These are phyloP conservation scores for Diophrys appendiculata DNA, from an alignment of 73 alveolate species.

Conservation along the genomic window DNA sequence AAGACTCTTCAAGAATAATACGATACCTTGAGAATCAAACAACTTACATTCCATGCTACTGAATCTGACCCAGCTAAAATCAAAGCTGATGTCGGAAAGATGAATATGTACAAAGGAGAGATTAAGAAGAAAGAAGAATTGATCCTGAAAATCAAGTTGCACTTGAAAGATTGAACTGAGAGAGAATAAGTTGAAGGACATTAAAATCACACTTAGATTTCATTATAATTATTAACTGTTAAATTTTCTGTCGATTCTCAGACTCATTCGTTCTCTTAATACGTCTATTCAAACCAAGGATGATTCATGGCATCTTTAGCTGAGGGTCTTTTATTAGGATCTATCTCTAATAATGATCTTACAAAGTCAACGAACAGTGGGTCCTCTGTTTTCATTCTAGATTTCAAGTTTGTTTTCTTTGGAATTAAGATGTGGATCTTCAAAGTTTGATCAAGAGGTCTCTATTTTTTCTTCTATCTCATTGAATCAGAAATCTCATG, in stretches of 20 bases:
- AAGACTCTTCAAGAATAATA: conserved; percentile 8
- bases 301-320: conserved; percentile 94
- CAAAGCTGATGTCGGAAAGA: conserved; percentile 8
- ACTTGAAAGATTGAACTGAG: no score
- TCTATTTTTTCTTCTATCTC: conserved; percentile 56
- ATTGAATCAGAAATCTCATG: conserved; percentile 28
- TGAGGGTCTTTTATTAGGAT: conserved; percentile 81
- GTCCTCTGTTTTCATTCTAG: conserved; percentile 78
- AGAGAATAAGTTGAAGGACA: no score
- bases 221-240: no score
- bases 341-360: conserved; percentile 85
- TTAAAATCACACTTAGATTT: no score
- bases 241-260: neutral
- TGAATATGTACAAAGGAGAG: conserved; percentile 1
- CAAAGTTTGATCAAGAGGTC: conserved; percentile 45
- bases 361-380: conserved; percentile 81
- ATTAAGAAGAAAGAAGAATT: conserved; percentile 16
- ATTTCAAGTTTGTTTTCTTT: conserved; percentile 81
- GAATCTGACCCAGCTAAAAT: conserved; percentile 27
- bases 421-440: conserved; percentile 87
- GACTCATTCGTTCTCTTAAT: neutral
- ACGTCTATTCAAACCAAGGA: conserved; percentile 70
- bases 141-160: conserved; percentile 7
- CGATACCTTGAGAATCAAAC: conserved; percentile 11
- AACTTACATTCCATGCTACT: conserved; percentile 12